phyloP scores from a whole-genome alignment of 2,329 filamentous ascomycete species.

The Verticillium klebahnii region DNA sequence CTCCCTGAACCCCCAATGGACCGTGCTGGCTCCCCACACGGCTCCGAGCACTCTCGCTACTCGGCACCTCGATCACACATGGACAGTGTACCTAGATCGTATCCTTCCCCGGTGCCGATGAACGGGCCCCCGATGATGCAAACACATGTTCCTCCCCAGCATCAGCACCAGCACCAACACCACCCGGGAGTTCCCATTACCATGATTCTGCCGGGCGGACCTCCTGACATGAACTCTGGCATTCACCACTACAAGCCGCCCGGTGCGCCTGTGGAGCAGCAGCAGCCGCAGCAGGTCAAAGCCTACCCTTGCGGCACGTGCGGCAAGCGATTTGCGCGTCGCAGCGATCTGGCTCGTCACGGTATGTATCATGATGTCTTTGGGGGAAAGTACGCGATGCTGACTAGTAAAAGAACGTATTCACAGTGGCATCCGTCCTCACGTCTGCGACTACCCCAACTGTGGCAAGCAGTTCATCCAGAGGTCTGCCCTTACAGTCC shows the following conservation, averaged over 20 bases:
- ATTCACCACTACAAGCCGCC: conserved; percentile 18
- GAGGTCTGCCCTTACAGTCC: conserved; percentile 89
- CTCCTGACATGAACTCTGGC: conserved; percentile 23
- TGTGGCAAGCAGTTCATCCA: conserved; percentile 98
- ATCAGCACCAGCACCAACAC: conserved; percentile 7
- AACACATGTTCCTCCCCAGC: conserved; percentile 41
- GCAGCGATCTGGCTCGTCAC: conserved; percentile 91
- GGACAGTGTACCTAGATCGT: conserved; percentile 42
- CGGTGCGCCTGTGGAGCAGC: conserved; percentile 3
- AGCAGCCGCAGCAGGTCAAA: conserved; percentile 10
- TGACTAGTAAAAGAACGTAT: conserved; percentile 70
- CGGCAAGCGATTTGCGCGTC: conserved; percentile 83
- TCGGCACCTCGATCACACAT: conserved; percentile 36
- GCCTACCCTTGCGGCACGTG: conserved; percentile 77
- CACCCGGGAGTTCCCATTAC: conserved; percentile 17
- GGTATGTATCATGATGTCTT: conserved; percentile 52
- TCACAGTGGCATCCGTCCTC: conserved; percentile 84
- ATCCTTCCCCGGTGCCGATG: conserved; percentile 51
- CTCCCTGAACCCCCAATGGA: conserved; percentile 34
- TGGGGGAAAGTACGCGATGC: conserved; percentile 1
- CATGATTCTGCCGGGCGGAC: conserved; percentile 39
- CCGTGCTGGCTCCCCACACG: conserved; percentile 53
- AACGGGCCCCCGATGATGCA: conserved; percentile 21
- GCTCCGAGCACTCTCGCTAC: conserved; percentile 55
- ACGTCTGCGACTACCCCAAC: conserved; percentile 82